Conservation (phyloP, 2,329 filamentous ascomycete species). For the Stachybotrys echinatus region DNA sequence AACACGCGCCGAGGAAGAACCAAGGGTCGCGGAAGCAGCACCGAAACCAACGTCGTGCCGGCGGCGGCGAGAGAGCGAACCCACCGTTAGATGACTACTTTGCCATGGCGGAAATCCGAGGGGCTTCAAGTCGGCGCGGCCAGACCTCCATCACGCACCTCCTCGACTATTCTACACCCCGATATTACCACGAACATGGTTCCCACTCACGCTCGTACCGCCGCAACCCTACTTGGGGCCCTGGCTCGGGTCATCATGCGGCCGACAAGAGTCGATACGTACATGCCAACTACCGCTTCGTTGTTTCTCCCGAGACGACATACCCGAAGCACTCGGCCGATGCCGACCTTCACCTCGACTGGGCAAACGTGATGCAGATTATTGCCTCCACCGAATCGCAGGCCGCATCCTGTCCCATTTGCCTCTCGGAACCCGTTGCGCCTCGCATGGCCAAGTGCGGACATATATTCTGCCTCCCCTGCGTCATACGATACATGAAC, state of each 20-base stretch:
- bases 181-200: slow-evolving; percentile 57
- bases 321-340: slow-evolving; percentile 79
- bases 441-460: slow-evolving; percentile 96
- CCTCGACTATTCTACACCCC: slow-evolving; percentile 82
- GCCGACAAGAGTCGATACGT: slow-evolving; percentile 86
- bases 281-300: slow-evolving; percentile 95
- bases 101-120: slow-evolving; percentile 71
- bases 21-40: slow-evolving; percentile 78
- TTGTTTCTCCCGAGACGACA: slow-evolving; percentile 76
- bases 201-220: slow-evolving; percentile 53
- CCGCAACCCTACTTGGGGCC: slow-evolving; percentile 73
- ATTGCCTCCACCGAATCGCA: slow-evolving; percentile 88
- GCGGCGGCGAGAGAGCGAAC: slow-evolving; percentile 29
- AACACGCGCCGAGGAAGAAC: slow-evolving; percentile 60
- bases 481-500: slow-evolving; percentile 93
- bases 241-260: slow-evolving; percentile 84
- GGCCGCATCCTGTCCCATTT: slow-evolving; percentile 86
- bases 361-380: slow-evolving; percentile 86
- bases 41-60: slow-evolving; percentile 71
- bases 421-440: slow-evolving; percentile 84
- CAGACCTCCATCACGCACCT: slow-evolving; percentile 97
- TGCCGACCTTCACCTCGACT: slow-evolving; percentile 85
- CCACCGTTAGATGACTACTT: slow-evolving; percentile 67
- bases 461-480: slow-evolving; percentile 93
- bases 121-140: slow-evolving; percentile 68